phyloP scores from a whole-genome alignment of 306 rosid species.

The Acacia acuminata region DNA sequence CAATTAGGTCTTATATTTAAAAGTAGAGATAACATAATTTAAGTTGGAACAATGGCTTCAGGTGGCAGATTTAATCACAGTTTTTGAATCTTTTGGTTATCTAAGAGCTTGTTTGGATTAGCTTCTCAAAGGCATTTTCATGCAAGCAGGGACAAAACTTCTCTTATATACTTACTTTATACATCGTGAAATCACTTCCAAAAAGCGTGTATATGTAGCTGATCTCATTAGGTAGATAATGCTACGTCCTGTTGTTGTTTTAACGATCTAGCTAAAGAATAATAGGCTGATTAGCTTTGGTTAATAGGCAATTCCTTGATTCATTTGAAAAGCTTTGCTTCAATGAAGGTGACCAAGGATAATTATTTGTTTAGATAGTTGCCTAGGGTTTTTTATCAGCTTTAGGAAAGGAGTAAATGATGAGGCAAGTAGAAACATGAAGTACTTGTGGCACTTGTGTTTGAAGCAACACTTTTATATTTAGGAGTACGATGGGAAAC shows the following conservation, averaged over 20 bases:
- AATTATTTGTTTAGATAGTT: background rate
- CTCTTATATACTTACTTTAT: too few relatives aligned
- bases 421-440: conserved; percentile 5
- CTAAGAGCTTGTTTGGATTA: too few relatives aligned
- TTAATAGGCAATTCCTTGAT: background rate
- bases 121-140: too few relatives aligned
- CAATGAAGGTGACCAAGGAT: background rate
- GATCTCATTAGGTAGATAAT: background rate
- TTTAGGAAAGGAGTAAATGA: conserved; percentile 2
- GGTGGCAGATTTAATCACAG: background rate
- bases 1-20: too few relatives aligned
- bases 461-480: background rate
- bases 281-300: background rate
- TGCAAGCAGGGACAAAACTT: too few relatives aligned
- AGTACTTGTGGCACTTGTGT: background rate
- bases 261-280: background rate
- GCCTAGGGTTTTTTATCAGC: background rate
- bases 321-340: background rate
- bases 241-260: background rate
- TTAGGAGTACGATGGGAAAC: background rate
- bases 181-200: too few relatives aligned
- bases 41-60: background rate
- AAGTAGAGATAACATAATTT: background rate
- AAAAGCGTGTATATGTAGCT: background rate
- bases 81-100: background rate